Evolutionary conservation across 2,329 filamentous ascomycete genomes (phyloP), one percentile per base, ranked within the genome.

Genomic region (Trematosphaeria pertusa): DNA sequence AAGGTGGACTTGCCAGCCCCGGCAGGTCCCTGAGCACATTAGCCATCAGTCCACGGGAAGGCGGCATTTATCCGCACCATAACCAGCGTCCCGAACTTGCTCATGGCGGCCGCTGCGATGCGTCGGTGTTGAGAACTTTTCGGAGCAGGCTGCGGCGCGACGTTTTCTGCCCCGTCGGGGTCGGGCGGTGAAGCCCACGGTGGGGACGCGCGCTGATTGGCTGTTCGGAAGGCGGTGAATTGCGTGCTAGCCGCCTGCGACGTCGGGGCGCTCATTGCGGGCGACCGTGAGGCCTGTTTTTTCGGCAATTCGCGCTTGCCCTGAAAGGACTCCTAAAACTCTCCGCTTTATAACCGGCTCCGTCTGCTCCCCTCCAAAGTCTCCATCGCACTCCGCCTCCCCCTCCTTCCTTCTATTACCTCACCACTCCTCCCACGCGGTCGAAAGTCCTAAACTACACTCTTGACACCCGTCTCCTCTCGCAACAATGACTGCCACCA

Each of bases 1-100:
- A 99, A 99, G 52, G 94, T 99, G 20, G 92, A 95, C 83, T 96
- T 99, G 76, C 94, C 94, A 17, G 91, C 92, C 59, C 92, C 94
- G 15, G 94, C 93, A 50, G 93, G 94, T 71, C 94, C 94, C 66
- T 69, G 39, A 2, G 9, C 4, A 21, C 24, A 17, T 22, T 31
- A 19, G 15, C 19, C 38, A 51, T 38, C 12, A 33, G n/a, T n/a
- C n/a, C n/a, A n/a, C n/a, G n/a, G n/a, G n/a, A n/a, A n/a, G n/a
- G n/a, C n/a, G n/a, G n/a, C n/a, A n/a, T 28, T 28, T 7, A 28
- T 28, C 14, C 56, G 17, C 55, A 66, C 92, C 88, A 97, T 96
- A 51, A 97, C 87, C 75, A 97, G 87, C 57, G 90, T 87, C 42
- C 94, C 94, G 70, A 92, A 97, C 75, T 97, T 96, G 75, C 89